A percentile compares a stretch with the other conserved stretches of the same genome.
These are phyloP conservation scores for Colletotrichum magnum DNA, from an alignment of 2,329 filamentous ascomycete species.

Conservation along the genomic window DNA sequence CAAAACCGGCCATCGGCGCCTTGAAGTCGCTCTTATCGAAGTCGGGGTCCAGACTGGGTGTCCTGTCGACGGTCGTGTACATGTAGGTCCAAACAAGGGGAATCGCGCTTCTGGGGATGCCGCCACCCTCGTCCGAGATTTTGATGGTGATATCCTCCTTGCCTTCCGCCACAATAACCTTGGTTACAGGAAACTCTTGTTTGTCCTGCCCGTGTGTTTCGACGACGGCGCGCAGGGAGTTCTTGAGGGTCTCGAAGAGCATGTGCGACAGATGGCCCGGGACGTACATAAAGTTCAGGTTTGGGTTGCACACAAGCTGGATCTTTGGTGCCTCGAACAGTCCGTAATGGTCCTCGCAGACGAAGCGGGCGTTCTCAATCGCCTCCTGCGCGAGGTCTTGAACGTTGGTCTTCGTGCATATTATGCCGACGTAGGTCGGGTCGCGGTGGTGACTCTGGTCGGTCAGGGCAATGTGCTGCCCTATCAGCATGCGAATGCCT, in stretches of 20 bases:
- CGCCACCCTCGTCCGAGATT: slow-evolving; percentile 95
- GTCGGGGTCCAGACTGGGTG: slow-evolving; percentile 93
- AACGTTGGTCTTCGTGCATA: slow-evolving; percentile 98
- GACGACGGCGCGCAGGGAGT: slow-evolving; percentile 95
- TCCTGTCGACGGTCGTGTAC: slow-evolving; percentile 98
- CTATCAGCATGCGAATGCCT: slow-evolving; percentile 98
- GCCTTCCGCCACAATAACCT: slow-evolving; percentile 97
- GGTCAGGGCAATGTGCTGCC: slow-evolving; percentile 96
- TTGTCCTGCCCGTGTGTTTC: slow-evolving; percentile 96
- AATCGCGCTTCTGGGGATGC: slow-evolving; percentile 92
- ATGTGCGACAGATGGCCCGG: slow-evolving; percentile 99
- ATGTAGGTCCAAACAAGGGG: slow-evolving; percentile 99
- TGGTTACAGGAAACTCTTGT: slow-evolving; percentile 95
- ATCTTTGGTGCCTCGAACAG: slow-evolving; percentile 97
- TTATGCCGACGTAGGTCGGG: slow-evolving; percentile 96
- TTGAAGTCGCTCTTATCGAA: slow-evolving; percentile 99
- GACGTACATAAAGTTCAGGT: slow-evolving; percentile 99
- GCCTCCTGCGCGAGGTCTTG: slow-evolving; percentile 95
- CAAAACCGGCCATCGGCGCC: slow-evolving; percentile 98
- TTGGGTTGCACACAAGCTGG: slow-evolving; percentile 93
- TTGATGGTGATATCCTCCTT: slow-evolving; percentile 99
- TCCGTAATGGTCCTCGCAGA: slow-evolving; percentile 98
- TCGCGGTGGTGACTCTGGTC: slow-evolving; percentile 92
- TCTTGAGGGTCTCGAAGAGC: slow-evolving; percentile 99
- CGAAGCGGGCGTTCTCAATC: slow-evolving; percentile 98